Conservation (phyloP, 2,329 filamentous ascomycete species). For the Ophiostoma montium region DNA sequence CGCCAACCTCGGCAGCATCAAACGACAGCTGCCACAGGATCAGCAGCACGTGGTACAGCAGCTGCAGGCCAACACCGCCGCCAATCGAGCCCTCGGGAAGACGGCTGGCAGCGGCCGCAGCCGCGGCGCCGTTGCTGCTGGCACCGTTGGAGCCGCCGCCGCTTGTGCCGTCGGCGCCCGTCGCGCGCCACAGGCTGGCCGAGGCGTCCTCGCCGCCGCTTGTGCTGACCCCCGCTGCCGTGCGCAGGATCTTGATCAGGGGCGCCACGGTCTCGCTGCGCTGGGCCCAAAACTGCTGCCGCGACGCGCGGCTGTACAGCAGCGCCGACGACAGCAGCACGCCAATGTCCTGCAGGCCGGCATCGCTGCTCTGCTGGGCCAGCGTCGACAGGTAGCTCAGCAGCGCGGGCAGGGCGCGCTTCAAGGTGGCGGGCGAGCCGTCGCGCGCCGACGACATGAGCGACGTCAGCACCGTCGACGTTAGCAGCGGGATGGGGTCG, state of each 20-base stretch:
- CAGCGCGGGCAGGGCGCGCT: constrained; percentile 61
- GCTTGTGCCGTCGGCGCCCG: constrained; percentile 17
- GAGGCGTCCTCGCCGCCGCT: constrained; percentile 37
- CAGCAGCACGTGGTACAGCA: constrained; percentile 85
- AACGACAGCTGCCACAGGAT: constrained; percentile 97
- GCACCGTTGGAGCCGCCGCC: constrained; percentile 3
- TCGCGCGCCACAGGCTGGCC: constrained; percentile 46
- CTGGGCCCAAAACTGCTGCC: constrained; percentile 83
- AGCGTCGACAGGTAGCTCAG: constrained; percentile 77
- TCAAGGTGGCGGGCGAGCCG: constrained; percentile 49
- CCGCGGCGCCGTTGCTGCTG: constrained; percentile 1
- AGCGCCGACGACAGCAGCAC: constrained; percentile 83
- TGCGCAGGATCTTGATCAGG: constrained; percentile 66
- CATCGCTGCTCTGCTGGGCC: constrained; percentile 63
- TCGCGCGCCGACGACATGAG: constrained; percentile 58
- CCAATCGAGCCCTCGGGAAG: constrained; percentile 46
- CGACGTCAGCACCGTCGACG: constrained; percentile 71
- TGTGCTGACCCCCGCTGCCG: constrained; percentile 57
- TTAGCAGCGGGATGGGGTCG: constrained; percentile 78
- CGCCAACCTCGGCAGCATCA: constrained; percentile 58
- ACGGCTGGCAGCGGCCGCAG: constrained; percentile 16
- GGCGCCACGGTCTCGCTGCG: constrained; percentile 72
- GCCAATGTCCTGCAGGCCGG: constrained; percentile 86
- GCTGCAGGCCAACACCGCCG: constrained; percentile 78
- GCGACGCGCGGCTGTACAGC: constrained; percentile 57